Conservation (phyloP, 2,329 filamentous ascomycete genomes). For the Tetracladium maxilliforme region DNA sequence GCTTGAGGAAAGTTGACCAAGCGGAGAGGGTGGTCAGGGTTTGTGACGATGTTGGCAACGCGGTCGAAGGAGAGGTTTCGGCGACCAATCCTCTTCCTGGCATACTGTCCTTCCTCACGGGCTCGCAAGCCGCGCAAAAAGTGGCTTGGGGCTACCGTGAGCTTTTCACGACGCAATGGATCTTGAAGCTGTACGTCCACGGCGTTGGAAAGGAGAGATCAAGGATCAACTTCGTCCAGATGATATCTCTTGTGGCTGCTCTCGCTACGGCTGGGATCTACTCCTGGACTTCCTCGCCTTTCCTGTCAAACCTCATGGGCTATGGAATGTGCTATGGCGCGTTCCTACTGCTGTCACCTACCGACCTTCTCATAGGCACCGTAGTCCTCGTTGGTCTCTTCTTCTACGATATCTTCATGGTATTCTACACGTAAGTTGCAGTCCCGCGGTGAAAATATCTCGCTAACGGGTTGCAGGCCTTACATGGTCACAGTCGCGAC, state of each 20-base stretch:
- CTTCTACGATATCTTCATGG: constrained; percentile 89
- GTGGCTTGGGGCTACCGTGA: constrained; percentile 35
- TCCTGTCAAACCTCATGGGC: constrained; percentile 76
- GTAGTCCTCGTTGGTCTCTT: constrained; percentile 69
- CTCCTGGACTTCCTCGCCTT: constrained; percentile 45
- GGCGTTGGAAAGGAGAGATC: too few relatives aligned
- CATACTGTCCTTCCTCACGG: constrained; percentile 15
- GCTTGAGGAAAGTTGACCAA: constrained; percentile 29
- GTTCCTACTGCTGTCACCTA: constrained; percentile 74
- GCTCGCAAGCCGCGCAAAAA: constrained; percentile 10
- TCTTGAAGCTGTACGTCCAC: constrained; percentile 13
- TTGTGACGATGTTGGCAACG: constrained; percentile 20
- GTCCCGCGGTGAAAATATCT: constrained; percentile 1
- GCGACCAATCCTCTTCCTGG: constrained; percentile 24
- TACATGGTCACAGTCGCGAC: constrained; percentile 83
- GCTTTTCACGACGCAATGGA: constrained; percentile 35
- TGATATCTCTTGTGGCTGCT: constrained; percentile 39
- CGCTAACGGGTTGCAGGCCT: constrained; percentile 30
- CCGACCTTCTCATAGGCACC: constrained; percentile 70
- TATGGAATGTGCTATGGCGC: constrained; percentile 77
- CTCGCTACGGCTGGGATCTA: constrained; percentile 43
- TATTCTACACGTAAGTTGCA: constrained; percentile 59
- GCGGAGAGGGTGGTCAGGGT: too few relatives aligned
- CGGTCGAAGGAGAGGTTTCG: constrained; percentile 8
- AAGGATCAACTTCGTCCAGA: constrained; percentile 33